phyloP scores from a whole-genome alignment of 257 asterid species.

The Solanum peruvianum region DNA sequence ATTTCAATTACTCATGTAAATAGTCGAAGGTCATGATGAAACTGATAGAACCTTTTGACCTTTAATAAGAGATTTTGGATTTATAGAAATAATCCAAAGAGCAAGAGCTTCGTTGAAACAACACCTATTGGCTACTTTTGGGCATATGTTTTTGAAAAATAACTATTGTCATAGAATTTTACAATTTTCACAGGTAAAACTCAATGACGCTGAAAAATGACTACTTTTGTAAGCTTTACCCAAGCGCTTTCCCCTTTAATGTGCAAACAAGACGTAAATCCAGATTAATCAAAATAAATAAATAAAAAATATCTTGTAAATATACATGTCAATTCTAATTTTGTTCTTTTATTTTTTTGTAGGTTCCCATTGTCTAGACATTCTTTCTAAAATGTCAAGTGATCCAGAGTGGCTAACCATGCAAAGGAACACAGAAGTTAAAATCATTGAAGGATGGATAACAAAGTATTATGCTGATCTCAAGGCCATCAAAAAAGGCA shows the following conservation, averaged over 20 bases:
- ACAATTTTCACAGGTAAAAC: not conserved
- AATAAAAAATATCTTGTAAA: not conserved
- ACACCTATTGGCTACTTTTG: not conserved
- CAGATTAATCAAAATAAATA: not conserved
- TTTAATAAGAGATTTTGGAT: not conserved
- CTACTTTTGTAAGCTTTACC: not conserved
- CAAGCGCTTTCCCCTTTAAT: not conserved
- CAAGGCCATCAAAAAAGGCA: not conserved
- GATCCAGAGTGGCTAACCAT: slow-evolving; percentile 57
- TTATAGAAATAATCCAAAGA: not conserved
- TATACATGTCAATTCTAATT: not conserved
- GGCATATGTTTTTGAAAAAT: not conserved
- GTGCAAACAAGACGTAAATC: not conserved
- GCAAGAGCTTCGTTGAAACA: not conserved
- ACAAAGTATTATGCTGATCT: slow-evolving; percentile 16
- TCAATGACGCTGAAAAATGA: not conserved
- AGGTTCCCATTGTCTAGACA: slow-evolving; percentile 70
- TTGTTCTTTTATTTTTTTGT: not conserved
- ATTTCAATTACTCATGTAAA: not conserved
- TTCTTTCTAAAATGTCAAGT: slow-evolving; percentile 7
- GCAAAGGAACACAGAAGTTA: slow-evolving; percentile 37
- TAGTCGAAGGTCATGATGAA: not conserved
- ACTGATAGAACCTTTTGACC: not conserved
- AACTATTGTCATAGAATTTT: not conserved
- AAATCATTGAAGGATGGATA: slow-evolving; percentile 20